Evolutionary conservation across 495 filamentous ascomycete species (phyloP).

Genomic region (Pseudevernia furfuracea): DNA sequence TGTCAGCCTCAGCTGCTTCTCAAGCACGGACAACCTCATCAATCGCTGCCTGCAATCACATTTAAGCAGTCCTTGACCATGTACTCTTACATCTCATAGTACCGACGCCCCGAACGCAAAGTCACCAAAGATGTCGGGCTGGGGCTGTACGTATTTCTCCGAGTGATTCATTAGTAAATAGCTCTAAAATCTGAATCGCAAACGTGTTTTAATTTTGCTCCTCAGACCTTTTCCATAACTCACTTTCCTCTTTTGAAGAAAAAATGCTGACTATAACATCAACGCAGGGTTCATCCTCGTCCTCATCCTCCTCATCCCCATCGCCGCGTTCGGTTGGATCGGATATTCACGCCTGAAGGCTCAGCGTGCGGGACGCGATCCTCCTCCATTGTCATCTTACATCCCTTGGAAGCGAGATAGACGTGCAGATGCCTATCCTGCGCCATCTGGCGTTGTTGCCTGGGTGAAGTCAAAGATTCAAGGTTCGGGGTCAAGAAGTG

Average conservation of each 20-base stretch:
- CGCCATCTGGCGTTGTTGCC: constrained; percentile 49
- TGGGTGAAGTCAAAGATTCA: constrained; percentile 47
- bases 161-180: not conserved
- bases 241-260: not conserved
- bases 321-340: constrained; percentile 42
- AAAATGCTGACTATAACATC: not conserved
- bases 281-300: constrained; percentile 27
- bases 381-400: constrained; percentile 55
- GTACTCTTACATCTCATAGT: not conserved
- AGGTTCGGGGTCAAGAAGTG: constrained; percentile 41
- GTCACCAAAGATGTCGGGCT: constrained; percentile 22
- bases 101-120: not conserved
- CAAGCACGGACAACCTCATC: not conserved
- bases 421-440: constrained; percentile 44
- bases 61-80: not conserved
- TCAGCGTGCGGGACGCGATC: constrained; percentile 54
- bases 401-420: constrained; percentile 41
- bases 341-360: constrained; percentile 54
- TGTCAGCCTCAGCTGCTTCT: constrained; percentile 4
- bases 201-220: not conserved
- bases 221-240: no score
- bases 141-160: constrained; percentile 13
- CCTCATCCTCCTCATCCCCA: constrained; percentile 43
- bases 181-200: not conserved
- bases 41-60: not conserved